Conservation (phyloP, 768 basidiomycete species). For the Leucocoprinus sp. region DNA sequence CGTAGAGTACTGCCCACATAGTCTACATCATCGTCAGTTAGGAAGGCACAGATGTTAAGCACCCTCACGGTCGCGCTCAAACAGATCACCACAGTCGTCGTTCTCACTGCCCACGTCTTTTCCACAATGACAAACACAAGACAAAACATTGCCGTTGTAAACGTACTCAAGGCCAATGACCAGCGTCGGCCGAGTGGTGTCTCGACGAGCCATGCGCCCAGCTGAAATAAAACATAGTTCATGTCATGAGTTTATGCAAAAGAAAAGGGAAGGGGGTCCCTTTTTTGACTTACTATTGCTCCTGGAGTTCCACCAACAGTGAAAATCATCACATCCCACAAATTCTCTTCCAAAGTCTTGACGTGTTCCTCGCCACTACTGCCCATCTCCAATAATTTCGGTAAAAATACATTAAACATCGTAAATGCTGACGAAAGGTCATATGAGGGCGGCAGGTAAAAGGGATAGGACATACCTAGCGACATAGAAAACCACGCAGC, state of each 20-base stretch:
- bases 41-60: too few relatives aligned
- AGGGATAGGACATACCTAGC: constrained; percentile 44
- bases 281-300: constrained; percentile 56
- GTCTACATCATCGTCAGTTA: constrained; percentile 33
- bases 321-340: constrained; percentile 86
- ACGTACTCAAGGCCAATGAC: constrained; percentile 69
- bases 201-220: constrained; percentile 83
- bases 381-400: constrained; percentile 72
- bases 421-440: constrained; percentile 50
- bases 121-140: constrained; percentile 56
- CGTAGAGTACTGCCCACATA: constrained; percentile 86
- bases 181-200: constrained; percentile 56
- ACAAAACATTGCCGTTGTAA: constrained; percentile 70
- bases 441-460: too few relatives aligned
- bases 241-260: background rate
- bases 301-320: constrained; percentile 82
- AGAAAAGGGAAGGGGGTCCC: constrained; percentile 14
- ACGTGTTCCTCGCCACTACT: constrained; percentile 15
- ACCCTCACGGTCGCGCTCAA: constrained; percentile 59
- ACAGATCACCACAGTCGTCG: constrained; percentile 70
- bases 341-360: constrained; percentile 48
- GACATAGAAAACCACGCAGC: constrained; percentile 67
- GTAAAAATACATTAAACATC: constrained; percentile 91
- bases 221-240: constrained; percentile 27
- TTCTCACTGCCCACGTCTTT: constrained; percentile 48